Percentiles rank a stretch among this genome's conserved stretches.
Evolutionary conservation across 352 stramenopile genomes (phyloP).

Genomic region (Pythium pyrilobum): DNA sequence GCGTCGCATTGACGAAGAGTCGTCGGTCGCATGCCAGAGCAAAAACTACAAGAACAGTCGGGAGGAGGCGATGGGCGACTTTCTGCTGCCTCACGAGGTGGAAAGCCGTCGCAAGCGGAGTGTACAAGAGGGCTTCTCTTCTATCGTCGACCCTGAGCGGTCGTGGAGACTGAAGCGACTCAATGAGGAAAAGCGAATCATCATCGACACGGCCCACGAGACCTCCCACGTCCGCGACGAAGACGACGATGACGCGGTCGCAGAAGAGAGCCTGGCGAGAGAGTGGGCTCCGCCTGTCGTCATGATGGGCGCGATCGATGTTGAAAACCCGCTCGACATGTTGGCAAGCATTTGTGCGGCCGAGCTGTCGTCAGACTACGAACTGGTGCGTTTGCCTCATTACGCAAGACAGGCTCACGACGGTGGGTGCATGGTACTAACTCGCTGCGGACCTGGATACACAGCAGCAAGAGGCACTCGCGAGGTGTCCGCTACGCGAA

Average conservation of each 20-base stretch:
- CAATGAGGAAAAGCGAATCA: neutral
- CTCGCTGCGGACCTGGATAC: too few relatives aligned
- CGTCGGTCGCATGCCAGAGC: neutral
- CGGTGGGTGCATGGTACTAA: too few relatives aligned
- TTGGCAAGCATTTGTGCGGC: slow-evolving; percentile 8
- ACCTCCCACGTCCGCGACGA: neutral
- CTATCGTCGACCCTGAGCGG: neutral
- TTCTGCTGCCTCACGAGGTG: slow-evolving; percentile 20
- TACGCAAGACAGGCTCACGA: too few relatives aligned
- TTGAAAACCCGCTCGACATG: slow-evolving; percentile 6
- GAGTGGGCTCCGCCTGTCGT: neutral
- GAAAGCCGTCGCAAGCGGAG: slow-evolving; percentile 8
- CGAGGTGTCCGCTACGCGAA: too few relatives aligned
- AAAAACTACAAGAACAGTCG: neutral
- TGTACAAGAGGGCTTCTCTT: neutral
- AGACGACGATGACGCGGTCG: neutral
- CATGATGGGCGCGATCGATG: slow-evolving; percentile 1
- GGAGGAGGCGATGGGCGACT: neutral
- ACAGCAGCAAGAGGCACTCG: too few relatives aligned
- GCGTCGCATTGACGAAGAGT: slow-evolving; percentile 31
- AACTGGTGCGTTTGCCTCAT: too few relatives aligned
- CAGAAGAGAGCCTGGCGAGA: neutral
- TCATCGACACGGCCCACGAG: slow-evolving; percentile 10
- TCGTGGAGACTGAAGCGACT: neutral
- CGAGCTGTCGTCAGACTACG: slow-evolving; percentile 5